A percentile compares a stretch with the other conserved stretches of the same genome.
Evolutionary conservation across 768 basidiomycete genomes (phyloP).

Genomic region (Xerocomellus amylosporus): DNA sequence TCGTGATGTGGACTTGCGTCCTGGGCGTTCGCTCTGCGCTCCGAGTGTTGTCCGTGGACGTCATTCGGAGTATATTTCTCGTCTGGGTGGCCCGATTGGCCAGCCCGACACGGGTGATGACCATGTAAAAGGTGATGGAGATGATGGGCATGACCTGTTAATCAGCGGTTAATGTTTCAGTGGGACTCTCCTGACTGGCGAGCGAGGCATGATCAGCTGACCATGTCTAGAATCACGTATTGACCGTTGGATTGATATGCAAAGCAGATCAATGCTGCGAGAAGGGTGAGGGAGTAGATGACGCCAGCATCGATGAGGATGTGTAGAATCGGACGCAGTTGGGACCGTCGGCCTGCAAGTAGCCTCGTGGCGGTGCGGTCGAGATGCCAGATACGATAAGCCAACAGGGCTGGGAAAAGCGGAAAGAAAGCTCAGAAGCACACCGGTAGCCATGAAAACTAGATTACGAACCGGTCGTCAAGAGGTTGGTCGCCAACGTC

Average conservation of each 20-base stretch:
- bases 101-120: background rate
- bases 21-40: too few species aligned
- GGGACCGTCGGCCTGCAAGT: background rate
- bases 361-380: constrained; percentile 23
- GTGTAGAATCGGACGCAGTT: background rate
- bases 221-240: background rate
- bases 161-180: background rate
- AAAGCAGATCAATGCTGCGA: background rate
- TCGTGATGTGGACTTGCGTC: too few species aligned
- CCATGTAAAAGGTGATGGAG: background rate
- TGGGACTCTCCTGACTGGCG: background rate
- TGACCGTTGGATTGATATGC: background rate
- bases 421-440: background rate
- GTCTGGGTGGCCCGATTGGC: too few species aligned
- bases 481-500: constrained; percentile 25
- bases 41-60: too few species aligned
- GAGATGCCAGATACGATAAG: constrained; percentile 26
- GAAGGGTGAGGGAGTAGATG: background rate
- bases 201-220: background rate
- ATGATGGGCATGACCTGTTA: background rate
- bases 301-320: background rate
- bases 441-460: too few species aligned
- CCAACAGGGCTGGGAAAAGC: constrained; percentile 20
- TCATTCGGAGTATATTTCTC: too few species aligned
- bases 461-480: constrained; percentile 24